These are phyloP conservation scores for Leccinellum luteum DNA, from an alignment of 768 basidiomycete genomes.

Conservation along the genomic window DNA sequence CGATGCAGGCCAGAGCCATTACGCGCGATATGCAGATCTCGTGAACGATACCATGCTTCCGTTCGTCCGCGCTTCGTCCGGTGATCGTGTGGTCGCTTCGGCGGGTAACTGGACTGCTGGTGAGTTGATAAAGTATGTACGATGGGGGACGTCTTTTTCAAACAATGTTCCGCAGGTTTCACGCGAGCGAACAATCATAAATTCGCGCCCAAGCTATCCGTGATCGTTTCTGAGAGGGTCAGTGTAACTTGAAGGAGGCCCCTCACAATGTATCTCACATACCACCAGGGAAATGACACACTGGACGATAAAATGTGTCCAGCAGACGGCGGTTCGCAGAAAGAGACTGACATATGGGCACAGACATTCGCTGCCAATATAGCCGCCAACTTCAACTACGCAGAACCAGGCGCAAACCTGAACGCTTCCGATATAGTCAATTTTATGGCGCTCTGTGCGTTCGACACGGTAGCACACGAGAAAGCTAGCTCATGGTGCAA, in stretches of 20 bases:
- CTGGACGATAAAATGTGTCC: conserved; percentile 67
- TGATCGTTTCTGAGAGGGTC: conserved; percentile 56
- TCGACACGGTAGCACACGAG: conserved; percentile 58
- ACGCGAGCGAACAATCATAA: conserved; percentile 44
- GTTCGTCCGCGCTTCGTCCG: conserved; percentile 47
- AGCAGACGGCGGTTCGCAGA: conserved; percentile 40
- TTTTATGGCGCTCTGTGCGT: conserved; percentile 71
- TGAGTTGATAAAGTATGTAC: conserved; percentile 16
- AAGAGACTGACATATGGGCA: conserved; percentile 49
- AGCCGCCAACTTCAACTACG: conserved; percentile 52
- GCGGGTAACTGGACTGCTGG: conserved; percentile 69
- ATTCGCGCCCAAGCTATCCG: conserved; percentile 47
- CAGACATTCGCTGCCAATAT: conserved; percentile 51
- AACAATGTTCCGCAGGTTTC: conserved; percentile 33
- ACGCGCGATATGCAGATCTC: conserved; percentile 48
- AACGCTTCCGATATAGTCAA: conserved; percentile 49
- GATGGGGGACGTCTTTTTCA: not conserved
- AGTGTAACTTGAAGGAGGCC: conserved; percentile 14
- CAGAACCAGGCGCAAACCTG: conserved; percentile 63
- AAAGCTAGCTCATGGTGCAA: conserved; percentile 61
- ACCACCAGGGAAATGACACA: conserved; percentile 52
- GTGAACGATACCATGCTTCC: conserved; percentile 45
- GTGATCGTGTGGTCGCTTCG: conserved; percentile 56
- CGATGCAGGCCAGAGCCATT: conserved; percentile 49
- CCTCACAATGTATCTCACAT: not conserved